Evolutionary conservation across 441 rosid species (phyloP).

Genomic region (Populus hybrid): DNA sequence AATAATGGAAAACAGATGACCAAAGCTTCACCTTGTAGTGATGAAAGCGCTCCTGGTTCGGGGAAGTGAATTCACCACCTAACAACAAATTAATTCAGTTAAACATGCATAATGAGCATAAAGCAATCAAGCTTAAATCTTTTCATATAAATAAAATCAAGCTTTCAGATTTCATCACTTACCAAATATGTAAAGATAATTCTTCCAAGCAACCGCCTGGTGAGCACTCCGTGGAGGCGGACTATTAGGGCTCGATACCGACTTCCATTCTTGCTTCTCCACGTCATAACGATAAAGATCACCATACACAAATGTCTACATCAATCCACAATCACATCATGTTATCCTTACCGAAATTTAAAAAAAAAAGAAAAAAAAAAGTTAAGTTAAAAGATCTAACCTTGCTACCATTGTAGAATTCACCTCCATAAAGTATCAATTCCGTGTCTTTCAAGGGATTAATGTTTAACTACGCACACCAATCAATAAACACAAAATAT

Average conservation of each 20-base stretch:
- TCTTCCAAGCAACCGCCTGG: slow-evolving; percentile 97
- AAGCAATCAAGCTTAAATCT: neutral
- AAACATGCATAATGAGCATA: slow-evolving; percentile 4
- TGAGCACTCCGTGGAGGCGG: slow-evolving; percentile 99
- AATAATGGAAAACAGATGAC: neutral
- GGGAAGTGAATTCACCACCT: slow-evolving; percentile 99
- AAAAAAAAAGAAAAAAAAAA: neutral
- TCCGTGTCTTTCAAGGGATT: slow-evolving; percentile 90
- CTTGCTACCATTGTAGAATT: slow-evolving; percentile 92
- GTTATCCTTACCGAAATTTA: neutral
- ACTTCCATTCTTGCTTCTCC: slow-evolving; percentile 90
- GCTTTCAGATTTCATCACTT: slow-evolving; percentile 7
- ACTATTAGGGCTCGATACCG: slow-evolving; percentile 87
- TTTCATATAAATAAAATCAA: neutral
- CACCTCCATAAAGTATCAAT: slow-evolving; percentile 84
- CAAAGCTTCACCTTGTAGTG: slow-evolving; percentile 73
- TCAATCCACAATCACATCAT: slow-evolving; percentile 13
- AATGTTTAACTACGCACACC: slow-evolving; percentile 49
- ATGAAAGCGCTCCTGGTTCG: slow-evolving; percentile 94
- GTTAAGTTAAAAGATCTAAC: slow-evolving; percentile 29
- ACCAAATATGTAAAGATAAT: slow-evolving; percentile 91
- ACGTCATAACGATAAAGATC: slow-evolving; percentile 85
- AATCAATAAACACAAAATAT: slow-evolving; percentile 1
- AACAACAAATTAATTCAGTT: slow-evolving; percentile 15
- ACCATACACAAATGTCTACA: slow-evolving; percentile 91